Evolutionary conservation across 1,284 basidiomycete species (phyloP), one percentile per base, ranked within the genome.

Genomic region (Ganoderma lucidum): DNA sequence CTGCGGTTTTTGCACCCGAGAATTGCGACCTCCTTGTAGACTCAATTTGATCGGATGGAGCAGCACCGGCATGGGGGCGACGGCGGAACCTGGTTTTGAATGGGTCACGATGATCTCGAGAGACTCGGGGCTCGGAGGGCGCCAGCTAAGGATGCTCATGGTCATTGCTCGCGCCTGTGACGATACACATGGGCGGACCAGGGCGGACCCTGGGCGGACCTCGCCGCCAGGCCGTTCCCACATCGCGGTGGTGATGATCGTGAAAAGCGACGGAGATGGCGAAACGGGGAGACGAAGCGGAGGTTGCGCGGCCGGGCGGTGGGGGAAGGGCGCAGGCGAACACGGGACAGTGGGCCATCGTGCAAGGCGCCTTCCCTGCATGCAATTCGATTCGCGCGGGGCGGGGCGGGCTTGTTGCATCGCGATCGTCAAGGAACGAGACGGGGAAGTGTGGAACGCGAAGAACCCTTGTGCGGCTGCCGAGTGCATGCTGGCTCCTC

Each of bases 391-490:
- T 28, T 51, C 23, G 48, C 48, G 48, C 48, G 48, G 48, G 48
- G 48, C 53, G 32, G 30, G 30, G 53, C 32, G 53, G 51, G 51
- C 51, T 30, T 53, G 51, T 48, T 51, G 30, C 17, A 32, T 35
- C 55, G 30, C n/a, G 56, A 59, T 59, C 56, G 56, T 39, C 56
- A 59, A 59, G 56, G 35, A 39, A 39, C 17, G 9, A 23, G 35
- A n/a, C 35, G 19, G 32, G 56, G 35, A 59, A 59, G 56, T 56
- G 53, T 35, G 53, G 32, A 51, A 51, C 48, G 23, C n/a, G 23
- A 28, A 51, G 23, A 23, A 23, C 23, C 48, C 10, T 30, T 56
- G 28, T 35, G n/a, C 28, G 53, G 53, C 53, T 19, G 15, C 35
- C 32, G 56, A 19, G 15, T 17, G 56, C 19, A 58, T 39, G 56